Evolutionary conservation across 177 flowering plant genomes (phyloP).

Genomic region (Vitis hybrid): DNA sequence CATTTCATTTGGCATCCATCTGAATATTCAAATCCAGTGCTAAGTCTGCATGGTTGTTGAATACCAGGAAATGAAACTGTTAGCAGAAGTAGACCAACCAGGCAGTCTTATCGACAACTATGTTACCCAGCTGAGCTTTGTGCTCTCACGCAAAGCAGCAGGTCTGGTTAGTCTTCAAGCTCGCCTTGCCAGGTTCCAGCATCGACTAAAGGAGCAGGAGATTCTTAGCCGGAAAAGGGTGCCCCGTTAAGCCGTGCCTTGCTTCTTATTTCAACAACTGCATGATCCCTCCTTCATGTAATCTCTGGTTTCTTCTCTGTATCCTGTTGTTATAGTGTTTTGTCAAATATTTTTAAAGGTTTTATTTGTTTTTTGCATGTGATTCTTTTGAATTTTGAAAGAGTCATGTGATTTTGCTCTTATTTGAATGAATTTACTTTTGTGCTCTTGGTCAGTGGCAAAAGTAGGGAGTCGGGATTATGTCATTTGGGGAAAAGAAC

Average conservation of each 20-base stretch:
- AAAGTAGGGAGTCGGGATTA: too few species aligned
- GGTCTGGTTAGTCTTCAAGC: slow-evolving; percentile 94
- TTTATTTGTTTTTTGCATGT: too few species aligned
- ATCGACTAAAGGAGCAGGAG: slow-evolving; percentile 91
- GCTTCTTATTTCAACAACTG: neutral
- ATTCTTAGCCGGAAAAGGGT: slow-evolving; percentile 86
- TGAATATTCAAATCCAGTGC: neutral
- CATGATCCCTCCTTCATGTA: slow-evolving; percentile 1
- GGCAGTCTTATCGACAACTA: slow-evolving; percentile 94
- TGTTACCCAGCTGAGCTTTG: slow-evolving; percentile 82
- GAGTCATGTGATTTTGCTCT: too few species aligned
- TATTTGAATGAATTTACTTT: too few species aligned
- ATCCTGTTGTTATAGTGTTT: neutral
- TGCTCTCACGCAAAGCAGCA: slow-evolving; percentile 93
- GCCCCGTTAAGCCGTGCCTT: slow-evolving; percentile 41
- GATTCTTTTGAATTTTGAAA: too few species aligned
- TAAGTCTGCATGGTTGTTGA: neutral
- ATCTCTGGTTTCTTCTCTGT: neutral
- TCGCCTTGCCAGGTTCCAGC: slow-evolving; percentile 94
- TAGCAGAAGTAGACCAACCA: slow-evolving; percentile 97
- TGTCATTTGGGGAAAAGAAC: too few species aligned
- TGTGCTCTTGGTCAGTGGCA: too few species aligned
- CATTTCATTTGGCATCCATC: too few species aligned
- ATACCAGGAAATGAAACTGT: slow-evolving; percentile 89
- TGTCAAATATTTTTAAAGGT: too few species aligned